A percentile compares a stretch with the other conserved stretches of the same genome.
These are phyloP conservation scores for Diaporthe longicolla DNA, from an alignment of 2,329 filamentous ascomycete species.

Conservation along the genomic window DNA sequence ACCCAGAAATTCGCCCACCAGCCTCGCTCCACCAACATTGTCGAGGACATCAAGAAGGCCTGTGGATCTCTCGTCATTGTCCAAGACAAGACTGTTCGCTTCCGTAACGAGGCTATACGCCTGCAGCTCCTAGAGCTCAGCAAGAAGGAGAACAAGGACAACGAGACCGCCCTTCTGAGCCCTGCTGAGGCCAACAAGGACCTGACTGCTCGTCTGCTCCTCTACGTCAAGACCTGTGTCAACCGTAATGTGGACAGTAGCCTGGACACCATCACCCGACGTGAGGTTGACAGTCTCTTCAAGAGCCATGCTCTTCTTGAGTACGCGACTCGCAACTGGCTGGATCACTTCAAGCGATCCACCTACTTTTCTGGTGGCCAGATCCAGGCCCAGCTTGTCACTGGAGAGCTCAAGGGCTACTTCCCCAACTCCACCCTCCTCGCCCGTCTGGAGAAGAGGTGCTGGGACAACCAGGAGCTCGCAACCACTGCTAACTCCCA, in stretches of 20 bases:
- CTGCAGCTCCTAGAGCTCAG: constrained; percentile 43
- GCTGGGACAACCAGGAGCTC: constrained; percentile 43
- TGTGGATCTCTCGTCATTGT: constrained; percentile 42
- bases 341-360: constrained; percentile 41
- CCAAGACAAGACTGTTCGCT: constrained; percentile 43
- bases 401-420: constrained; percentile 34
- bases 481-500: constrained; percentile 39
- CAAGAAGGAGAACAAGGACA: constrained; percentile 42
- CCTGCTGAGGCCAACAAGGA: constrained; percentile 43
- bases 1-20: constrained; percentile 38
- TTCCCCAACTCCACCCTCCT: constrained; percentile 43
- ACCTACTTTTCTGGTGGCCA: constrained; percentile 40
- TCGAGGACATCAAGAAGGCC: constrained; percentile 43
- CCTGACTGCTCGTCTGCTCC: constrained; percentile 40
- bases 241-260: constrained; percentile 42
- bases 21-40: constrained; percentile 43
- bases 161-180: constrained; percentile 40
- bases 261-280: constrained; percentile 38
- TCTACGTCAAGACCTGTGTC: constrained; percentile 43
- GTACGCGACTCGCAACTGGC: constrained; percentile 42
- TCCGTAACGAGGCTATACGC: constrained; percentile 43
- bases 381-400: constrained; percentile 35
- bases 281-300: constrained; percentile 39
- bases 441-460: constrained; percentile 42
- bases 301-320: constrained; percentile 41